Evolutionary conservation across 176 grass and related monocot genomes (phyloP), one percentile per base, ranked within the genome.

Genomic region (Paspalum notatum): DNA sequence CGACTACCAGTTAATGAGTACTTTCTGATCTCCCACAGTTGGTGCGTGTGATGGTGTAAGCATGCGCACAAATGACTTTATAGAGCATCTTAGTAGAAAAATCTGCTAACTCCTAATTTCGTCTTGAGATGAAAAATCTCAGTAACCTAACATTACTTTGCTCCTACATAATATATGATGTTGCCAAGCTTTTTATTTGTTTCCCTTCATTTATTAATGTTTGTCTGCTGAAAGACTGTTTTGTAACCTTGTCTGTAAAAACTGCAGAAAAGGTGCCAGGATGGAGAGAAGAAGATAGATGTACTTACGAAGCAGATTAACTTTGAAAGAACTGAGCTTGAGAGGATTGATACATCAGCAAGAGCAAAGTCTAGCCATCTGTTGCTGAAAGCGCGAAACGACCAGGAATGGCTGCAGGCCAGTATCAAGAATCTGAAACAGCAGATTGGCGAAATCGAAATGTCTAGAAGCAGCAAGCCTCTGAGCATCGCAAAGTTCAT

Each of bases 321-420:
- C 70, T 47, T 53, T 66, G 80, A 80, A 84, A 87, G 76, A 84
- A 71, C 60, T 65, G 84, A 87, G 56, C n/a, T 76, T 47, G 63
- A 75, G 44, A 44, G 60, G 46, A 63, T 87, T 43, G 57, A 87
- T 63, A 87, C 68, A 48, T 84, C 39, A 51, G 62, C 75, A 75
- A 87, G 82, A 65, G n/a, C 63, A 66, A 66, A 65, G 76, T 77
- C 51, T 50, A 87, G 83, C 78, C 9, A 54, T 41, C 38, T 87
- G 57, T 55, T 69, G 60, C 57, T 90, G 68, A 83, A 56, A 86
- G 61, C 80, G 25, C 68, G 69, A 83, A 91, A 91, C 50, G 63
- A 84, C 46, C 46, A 75, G 38, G 76, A 87, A 76, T 83, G 69
- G 77, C 62, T 66, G 54, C 77, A 84, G 78, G 73, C 81, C 39